These are phyloP conservation scores for Trichosporon sp. DNA, from an alignment of 1,284 basidiomycete species.

Conservation along the genomic window DNA sequence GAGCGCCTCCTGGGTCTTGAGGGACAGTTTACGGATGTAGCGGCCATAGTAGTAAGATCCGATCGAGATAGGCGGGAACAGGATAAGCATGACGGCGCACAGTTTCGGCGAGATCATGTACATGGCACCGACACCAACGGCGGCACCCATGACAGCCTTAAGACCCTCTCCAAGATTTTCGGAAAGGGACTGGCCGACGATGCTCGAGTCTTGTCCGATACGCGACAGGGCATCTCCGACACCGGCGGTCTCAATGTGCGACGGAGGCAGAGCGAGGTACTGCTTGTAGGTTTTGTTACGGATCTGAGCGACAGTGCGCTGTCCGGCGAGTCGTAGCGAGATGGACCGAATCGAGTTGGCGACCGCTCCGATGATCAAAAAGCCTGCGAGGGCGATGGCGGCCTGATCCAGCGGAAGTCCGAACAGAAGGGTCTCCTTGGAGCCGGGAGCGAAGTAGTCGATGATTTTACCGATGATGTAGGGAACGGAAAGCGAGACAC, in stretches of 20 bases:
- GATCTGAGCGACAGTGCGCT: conserved; percentile 52
- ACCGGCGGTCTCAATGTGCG: conserved; percentile 52
- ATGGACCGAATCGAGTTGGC: conserved; percentile 52
- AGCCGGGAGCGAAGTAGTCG: conserved; percentile 54
- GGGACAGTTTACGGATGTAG: conserved; percentile 52
- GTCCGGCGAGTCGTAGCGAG: conserved; percentile 50
- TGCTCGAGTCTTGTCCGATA: conserved; percentile 54
- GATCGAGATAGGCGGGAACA: conserved; percentile 55
- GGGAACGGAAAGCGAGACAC: conserved; percentile 49
- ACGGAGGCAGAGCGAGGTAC: conserved; percentile 52
- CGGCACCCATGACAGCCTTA: conserved; percentile 53
- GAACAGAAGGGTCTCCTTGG: conserved; percentile 47
- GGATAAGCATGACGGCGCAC: conserved; percentile 51
- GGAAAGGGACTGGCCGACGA: conserved; percentile 51
- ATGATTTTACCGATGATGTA: conserved; percentile 55
- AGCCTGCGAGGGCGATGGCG: conserved; percentile 38
- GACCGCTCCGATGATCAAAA: conserved; percentile 49
- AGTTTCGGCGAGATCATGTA: conserved; percentile 54
- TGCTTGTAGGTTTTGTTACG: conserved; percentile 54
- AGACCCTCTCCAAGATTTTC: conserved; percentile 56
- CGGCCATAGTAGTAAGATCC: conserved; percentile 54
- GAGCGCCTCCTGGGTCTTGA: conserved; percentile 54
- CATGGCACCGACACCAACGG: conserved; percentile 52
- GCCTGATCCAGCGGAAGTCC: conserved; percentile 53
- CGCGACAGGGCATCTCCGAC: conserved; percentile 55